Base-by-base conservation (phyloP, 106 monocot genomes). In the Iris macrosiphon region DNA sequence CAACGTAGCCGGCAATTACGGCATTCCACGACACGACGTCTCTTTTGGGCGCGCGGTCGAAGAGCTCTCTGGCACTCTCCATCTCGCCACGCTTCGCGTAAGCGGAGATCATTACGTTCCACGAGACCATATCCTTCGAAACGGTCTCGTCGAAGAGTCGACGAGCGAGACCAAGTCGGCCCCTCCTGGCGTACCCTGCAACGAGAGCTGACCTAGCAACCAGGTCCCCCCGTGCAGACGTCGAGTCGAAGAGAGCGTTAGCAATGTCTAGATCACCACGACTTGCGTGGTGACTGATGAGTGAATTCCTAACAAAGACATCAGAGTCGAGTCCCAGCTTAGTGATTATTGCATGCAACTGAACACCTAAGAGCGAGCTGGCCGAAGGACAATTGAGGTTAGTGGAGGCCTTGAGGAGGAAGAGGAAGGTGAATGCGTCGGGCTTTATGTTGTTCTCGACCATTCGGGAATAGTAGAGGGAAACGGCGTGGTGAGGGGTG, bases 11-110 rank as follows among this genome's bases (percentile, higher is more conserved):
- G 1, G 89, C 51, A n/a, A 89, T 68, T 59, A 89, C 69, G 0
- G 77, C 68, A 16, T 89, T 89, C 80, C 84, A 89, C 0, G 89
- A 84, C 28, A 89, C 89, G 1, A 77, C 80, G 52, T 89, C 84
- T 19, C 60, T 65, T n/a, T 59, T 18, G 0, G 73, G 84, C 11
- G 69, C 53, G n/a, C 7, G 28, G 22, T 80, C 74, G 46, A 89
- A 80, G 28, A 89, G 60, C 55, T 84, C 70, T 33, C 67, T 34
- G 11, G 89, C 83, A 6, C 15, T 12, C 20, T 13, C 42, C 89
- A 84, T 80, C 13, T 71, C 59, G 2, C 89, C 80, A 3, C 31
- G 33, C 52, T 75, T 80, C 0, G 66, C 74, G 39, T 84, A 89
- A 5, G 54, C 83, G 0, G 80, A 80, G 63, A 89, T n/a, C n/a